Conservation (phyloP, 805 yeast genomes). For the Pichia phayaonensis region DNA sequence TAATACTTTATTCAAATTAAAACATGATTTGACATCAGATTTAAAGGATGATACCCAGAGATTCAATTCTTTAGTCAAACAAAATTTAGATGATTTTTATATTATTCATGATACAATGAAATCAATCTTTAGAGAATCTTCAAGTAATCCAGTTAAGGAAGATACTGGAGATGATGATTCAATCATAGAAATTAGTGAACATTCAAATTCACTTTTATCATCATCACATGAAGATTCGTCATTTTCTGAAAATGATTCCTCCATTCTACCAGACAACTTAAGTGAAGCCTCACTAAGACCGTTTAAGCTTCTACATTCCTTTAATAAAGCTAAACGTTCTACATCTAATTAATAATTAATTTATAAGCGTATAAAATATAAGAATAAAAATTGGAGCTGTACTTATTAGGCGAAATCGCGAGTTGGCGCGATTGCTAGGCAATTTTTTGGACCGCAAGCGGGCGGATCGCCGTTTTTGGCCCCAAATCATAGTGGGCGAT, state of each 20-base stretch:
- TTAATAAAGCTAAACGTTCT: neutral
- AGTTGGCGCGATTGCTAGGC: too few relatives aligned
- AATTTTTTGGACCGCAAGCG: too few relatives aligned
- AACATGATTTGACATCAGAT: constrained; percentile 17
- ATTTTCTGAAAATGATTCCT: constrained; percentile 5
- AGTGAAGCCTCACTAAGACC: neutral
- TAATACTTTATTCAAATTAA: constrained; percentile 13
- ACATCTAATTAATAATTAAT: neutral
- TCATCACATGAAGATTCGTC: constrained; percentile 3
- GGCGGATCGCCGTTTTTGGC: too few relatives aligned
- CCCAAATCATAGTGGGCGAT: too few relatives aligned
- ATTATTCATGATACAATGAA: constrained; percentile 22
- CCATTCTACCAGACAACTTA: neutral
- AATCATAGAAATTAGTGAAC: constrained; percentile 7
- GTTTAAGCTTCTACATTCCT: neutral
- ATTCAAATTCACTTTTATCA: constrained; percentile 6
- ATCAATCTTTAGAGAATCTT: constrained; percentile 10
- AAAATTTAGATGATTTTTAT: constrained; percentile 24
- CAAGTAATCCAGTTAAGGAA: neutral
- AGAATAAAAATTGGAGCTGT: too few relatives aligned
- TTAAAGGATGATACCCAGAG: constrained; percentile 17
- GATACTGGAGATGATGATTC: neutral
- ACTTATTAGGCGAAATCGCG: too few relatives aligned
- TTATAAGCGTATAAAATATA: neutral
- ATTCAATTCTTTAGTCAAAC: constrained; percentile 18